Percentiles rank a stretch among this genome's conserved stretches.
Evolutionary conservation across 441 rosid genomes (phyloP).

Genomic region (Dalechampia spathulata): DNA sequence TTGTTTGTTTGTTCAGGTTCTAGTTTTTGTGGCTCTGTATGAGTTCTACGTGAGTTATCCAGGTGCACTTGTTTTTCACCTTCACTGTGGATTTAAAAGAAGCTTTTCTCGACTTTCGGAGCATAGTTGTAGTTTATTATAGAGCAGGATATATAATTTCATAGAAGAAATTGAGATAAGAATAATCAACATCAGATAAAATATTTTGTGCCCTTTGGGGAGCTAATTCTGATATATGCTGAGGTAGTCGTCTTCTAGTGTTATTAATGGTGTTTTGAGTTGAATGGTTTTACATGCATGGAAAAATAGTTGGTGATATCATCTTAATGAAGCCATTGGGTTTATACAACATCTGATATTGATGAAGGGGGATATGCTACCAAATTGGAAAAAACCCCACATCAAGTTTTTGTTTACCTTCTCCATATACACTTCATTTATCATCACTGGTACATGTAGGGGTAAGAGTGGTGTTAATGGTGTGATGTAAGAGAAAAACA

Average conservation of each 20-base stretch:
- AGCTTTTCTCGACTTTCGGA: too few species aligned
- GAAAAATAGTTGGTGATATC: constrained; percentile 18
- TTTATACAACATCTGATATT: constrained; percentile 21
- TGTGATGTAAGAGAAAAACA: constrained; percentile 36
- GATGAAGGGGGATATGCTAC: constrained; percentile 52
- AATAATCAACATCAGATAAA: neutral
- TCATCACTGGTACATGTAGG: constrained; percentile 25
- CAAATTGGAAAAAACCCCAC: constrained; percentile 68
- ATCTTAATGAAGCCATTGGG: constrained; percentile 28
- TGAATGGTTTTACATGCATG: constrained; percentile 25
- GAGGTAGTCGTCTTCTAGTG: neutral
- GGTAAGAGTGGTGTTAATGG: constrained; percentile 36
- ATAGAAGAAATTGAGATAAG: too few species aligned
- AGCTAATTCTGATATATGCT: neutral
- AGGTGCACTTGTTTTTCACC: too few species aligned
- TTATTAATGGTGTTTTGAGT: constrained; percentile 8
- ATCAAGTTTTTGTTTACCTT: constrained; percentile 26
- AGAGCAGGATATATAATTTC: too few species aligned
- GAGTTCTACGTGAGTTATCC: too few species aligned
- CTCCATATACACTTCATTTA: constrained; percentile 25
- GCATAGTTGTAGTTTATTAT: too few species aligned
- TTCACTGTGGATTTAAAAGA: too few species aligned
- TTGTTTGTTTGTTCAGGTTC: too few species aligned
- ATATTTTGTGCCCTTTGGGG: neutral
- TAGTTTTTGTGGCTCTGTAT: too few species aligned